A percentile compares a stretch with the other conserved stretches of the same genome.
phyloP scores from a whole-genome alignment of 2,329 filamentous ascomycete species.

The Paraphoma chrysanthemicola region DNA sequence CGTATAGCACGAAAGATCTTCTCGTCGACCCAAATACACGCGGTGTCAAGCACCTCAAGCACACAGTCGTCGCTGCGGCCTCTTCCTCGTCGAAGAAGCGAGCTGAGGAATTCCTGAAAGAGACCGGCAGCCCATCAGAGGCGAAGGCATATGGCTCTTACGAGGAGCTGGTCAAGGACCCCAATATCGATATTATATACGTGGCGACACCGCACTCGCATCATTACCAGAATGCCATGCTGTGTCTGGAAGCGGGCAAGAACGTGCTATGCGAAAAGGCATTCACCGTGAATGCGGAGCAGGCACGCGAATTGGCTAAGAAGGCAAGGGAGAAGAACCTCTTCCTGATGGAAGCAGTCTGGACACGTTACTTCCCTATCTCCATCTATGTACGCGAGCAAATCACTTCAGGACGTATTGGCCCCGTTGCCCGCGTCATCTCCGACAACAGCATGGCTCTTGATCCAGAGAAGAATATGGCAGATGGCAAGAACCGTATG shows the following conservation, averaged over 20 bases:
- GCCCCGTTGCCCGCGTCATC: conserved; percentile 62
- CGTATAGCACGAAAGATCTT: conserved; percentile 69
- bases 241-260: conserved; percentile 84
- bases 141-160: conserved; percentile 82
- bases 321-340: conserved; percentile 73
- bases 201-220: conserved; percentile 91
- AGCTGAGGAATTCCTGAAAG: conserved; percentile 75
- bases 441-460: conserved; percentile 67
- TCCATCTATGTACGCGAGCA: conserved; percentile 77
- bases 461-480: conserved; percentile 65
- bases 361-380: conserved; percentile 88
- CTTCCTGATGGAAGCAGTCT: conserved; percentile 69
- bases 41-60: conserved; percentile 73
- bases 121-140: conserved; percentile 70
- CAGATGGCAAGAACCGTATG: conserved; percentile 69
- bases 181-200: conserved; percentile 84
- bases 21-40: conserved; percentile 75
- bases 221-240: conserved; percentile 89
- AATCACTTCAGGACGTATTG: conserved; percentile 61
- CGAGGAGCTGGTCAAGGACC: conserved; percentile 78
- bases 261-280: conserved; percentile 91
- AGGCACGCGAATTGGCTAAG: conserved; percentile 74
- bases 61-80: conserved; percentile 79
- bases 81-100: conserved; percentile 76
- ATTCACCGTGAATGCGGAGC: conserved; percentile 81